These are phyloP conservation scores for Lyophyllum semitale DNA, from an alignment of 768 basidiomycete species.

Conservation along the genomic window DNA sequence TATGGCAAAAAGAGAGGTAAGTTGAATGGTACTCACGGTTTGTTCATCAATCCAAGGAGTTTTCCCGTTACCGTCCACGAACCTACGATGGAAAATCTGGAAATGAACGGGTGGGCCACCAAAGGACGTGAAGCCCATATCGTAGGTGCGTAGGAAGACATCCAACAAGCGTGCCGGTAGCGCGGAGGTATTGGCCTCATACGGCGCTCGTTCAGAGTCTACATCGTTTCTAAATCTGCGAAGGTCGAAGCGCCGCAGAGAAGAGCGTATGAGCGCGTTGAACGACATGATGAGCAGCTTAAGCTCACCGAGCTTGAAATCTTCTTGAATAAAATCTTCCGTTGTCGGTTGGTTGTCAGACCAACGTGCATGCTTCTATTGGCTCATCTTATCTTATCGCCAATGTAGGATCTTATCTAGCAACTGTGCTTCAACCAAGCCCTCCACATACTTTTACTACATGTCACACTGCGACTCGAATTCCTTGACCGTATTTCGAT, in stretches of 20 bases:
- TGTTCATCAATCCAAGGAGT: slow-evolving; percentile 43
- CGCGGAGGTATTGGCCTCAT: background rate
- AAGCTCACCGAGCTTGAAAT: too few relatives aligned
- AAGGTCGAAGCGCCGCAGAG: background rate
- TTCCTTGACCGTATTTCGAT: too few relatives aligned
- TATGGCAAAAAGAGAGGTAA: slow-evolving; percentile 8
- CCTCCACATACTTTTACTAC: too few relatives aligned
- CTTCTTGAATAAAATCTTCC: too few relatives aligned
- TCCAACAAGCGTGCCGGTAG: slow-evolving; percentile 15
- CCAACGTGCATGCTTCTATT: too few relatives aligned
- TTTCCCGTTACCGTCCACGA: slow-evolving; percentile 32
- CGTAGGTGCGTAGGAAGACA: slow-evolving; percentile 34
- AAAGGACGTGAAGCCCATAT: slow-evolving; percentile 47
- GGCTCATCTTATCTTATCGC: too few relatives aligned
- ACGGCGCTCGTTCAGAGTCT: background rate
- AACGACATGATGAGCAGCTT: too few relatives aligned
- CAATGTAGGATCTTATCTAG: too few relatives aligned
- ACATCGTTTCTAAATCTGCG: background rate
- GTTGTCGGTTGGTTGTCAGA: too few relatives aligned
- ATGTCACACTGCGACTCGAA: too few relatives aligned
- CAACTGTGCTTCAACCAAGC: too few relatives aligned
- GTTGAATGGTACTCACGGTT: slow-evolving; percentile 29
- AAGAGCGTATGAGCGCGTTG: background rate
- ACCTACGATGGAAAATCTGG: slow-evolving; percentile 43
- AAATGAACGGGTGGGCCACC: slow-evolving; percentile 54